These are phyloP conservation scores for Blastobotrys serpentis DNA, from an alignment of 1,139 yeast species.

Conservation along the genomic window DNA sequence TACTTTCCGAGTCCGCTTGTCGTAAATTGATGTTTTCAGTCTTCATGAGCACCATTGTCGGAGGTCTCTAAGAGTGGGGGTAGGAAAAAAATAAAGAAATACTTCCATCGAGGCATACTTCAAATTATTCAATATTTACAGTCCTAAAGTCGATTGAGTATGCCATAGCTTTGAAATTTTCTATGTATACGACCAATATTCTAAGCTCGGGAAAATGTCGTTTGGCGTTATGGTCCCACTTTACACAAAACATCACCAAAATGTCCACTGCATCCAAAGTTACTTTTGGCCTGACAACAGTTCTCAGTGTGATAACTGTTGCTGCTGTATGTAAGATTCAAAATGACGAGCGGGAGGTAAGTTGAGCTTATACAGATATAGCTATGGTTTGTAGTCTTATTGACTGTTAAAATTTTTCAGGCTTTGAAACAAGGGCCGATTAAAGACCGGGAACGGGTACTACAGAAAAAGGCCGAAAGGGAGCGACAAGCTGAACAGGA, in stretches of 20 bases:
- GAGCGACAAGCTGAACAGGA: slow-evolving; percentile 23
- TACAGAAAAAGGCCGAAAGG: slow-evolving; percentile 44
- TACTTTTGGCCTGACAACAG: slow-evolving; percentile 60
- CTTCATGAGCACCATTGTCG: too few species aligned
- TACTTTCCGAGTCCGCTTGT: too few species aligned
- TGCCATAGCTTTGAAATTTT: too few species aligned
- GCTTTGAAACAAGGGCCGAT: slow-evolving; percentile 78
- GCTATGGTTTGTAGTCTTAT: slow-evolving; percentile 8
- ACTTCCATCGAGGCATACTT: too few species aligned
- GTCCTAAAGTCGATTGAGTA: too few species aligned
- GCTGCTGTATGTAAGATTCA: slow-evolving; percentile 69
- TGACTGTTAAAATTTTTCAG: too few species aligned
- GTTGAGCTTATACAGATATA: slow-evolving; percentile 22
- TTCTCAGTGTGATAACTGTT: slow-evolving; percentile 57
- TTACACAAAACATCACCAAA: neutral
- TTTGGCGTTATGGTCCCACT: neutral
- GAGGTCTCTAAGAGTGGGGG: too few species aligned
- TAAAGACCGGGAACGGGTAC: slow-evolving; percentile 65
- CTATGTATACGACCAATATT: too few species aligned
- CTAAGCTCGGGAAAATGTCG: too few species aligned
- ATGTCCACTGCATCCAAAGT: slow-evolving; percentile 76
- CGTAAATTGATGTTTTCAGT: too few species aligned
- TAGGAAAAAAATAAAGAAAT: too few species aligned
- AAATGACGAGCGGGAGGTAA: slow-evolving; percentile 55
- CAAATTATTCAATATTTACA: too few species aligned